These are phyloP conservation scores for Lodderomyces margitis DNA, from an alignment of 1,139 yeast species.

Conservation along the genomic window DNA sequence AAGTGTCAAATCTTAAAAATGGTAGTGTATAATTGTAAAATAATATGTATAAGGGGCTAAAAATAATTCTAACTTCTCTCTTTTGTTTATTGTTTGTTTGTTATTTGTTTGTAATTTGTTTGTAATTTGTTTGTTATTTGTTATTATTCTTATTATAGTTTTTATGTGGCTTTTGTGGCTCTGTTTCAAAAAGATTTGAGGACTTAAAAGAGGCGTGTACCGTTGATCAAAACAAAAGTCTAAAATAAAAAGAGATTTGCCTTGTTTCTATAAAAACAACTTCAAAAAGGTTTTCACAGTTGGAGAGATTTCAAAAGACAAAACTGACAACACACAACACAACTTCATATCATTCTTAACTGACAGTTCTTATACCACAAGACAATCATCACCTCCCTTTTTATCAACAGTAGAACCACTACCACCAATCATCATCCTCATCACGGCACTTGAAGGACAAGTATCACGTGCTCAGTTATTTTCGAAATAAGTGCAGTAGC, in stretches of 20 bases:
- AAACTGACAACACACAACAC: background rate
- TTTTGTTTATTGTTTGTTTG: background rate
- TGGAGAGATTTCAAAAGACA: too few relatives aligned
- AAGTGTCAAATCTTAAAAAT: background rate
- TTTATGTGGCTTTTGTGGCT: background rate
- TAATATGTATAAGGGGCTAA: constrained; percentile 1
- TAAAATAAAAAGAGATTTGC: background rate
- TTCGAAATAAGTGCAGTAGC: too few relatives aligned
- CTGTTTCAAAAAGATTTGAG: background rate
- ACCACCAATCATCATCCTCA: too few relatives aligned
- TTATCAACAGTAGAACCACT: too few relatives aligned
- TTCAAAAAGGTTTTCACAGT: too few relatives aligned
- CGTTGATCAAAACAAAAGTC: background rate
- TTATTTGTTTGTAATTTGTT: too few relatives aligned
- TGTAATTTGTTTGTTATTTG: background rate
- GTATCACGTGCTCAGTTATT: too few relatives aligned
- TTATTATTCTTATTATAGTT: background rate
- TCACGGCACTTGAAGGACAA: too few relatives aligned
- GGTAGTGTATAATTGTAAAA: background rate
- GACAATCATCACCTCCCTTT: too few relatives aligned
- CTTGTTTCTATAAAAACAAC: too few relatives aligned
- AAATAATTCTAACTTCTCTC: background rate
- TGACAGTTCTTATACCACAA: background rate
- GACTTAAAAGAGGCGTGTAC: background rate
- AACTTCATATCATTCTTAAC: background rate